Evolutionary conservation across 164 flowering plant species (phyloP).

Genomic region (Sextonia rubra): DNA sequence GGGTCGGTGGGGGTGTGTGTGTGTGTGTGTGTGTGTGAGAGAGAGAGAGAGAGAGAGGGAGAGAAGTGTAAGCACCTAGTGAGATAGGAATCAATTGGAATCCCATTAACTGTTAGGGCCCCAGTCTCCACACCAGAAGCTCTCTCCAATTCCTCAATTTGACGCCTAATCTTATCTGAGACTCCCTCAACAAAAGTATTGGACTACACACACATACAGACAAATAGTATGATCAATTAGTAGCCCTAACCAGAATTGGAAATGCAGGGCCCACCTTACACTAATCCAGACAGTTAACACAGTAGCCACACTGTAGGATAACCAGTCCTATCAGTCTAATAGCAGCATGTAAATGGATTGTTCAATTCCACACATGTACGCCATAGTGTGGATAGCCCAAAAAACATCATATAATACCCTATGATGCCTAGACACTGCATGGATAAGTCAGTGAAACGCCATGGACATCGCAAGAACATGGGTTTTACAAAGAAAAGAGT

Average conservation of each 20-base stretch:
- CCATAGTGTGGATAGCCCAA: too few relatives aligned
- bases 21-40: too few relatives aligned
- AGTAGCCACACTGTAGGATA: not conserved
- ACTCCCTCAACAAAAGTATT: slow-evolving; percentile 86
- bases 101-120: slow-evolving; percentile 80
- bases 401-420: slow-evolving; percentile 4
- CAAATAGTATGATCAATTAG: not conserved
- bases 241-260: not conserved
- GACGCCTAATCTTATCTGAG: slow-evolving; percentile 80
- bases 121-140: slow-evolving; percentile 53
- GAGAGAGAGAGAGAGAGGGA: too few relatives aligned
- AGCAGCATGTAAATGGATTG: too few relatives aligned
- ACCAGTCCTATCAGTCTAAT: too few relatives aligned
- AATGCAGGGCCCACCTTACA: not conserved
- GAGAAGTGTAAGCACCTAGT: slow-evolving; percentile 58
- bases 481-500: too few relatives aligned
- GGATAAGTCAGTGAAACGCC: too few relatives aligned
- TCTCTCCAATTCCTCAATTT: slow-evolving; percentile 90
- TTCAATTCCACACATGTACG: too few relatives aligned
- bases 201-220: slow-evolving; percentile 40
- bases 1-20: too few relatives aligned
- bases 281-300: not conserved
- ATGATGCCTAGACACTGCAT: too few relatives aligned
- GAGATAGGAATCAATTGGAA: slow-evolving; percentile 90
- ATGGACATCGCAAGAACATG: too few relatives aligned